Evolutionary conservation across 345 rosid genomes (phyloP).

Genomic region (Noccaea caerulescens): DNA sequence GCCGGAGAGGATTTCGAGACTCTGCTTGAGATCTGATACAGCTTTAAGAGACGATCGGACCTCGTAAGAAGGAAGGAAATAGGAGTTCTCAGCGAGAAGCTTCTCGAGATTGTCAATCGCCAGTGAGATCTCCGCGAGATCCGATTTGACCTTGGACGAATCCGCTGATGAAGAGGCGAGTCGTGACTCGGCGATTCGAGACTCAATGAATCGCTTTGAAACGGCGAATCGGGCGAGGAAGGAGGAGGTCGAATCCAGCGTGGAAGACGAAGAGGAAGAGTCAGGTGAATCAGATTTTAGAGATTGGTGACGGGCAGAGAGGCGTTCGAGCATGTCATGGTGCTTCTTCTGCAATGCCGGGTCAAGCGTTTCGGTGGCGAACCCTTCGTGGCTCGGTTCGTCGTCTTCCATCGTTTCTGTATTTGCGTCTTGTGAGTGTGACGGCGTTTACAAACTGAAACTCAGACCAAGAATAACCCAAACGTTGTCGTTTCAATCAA

Average conservation of each 20-base stretch:
- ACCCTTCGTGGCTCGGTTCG: conserved; percentile 3
- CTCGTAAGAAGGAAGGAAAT: conserved; percentile 76
- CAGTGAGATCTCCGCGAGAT: conserved; percentile 55
- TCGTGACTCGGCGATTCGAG: conserved; percentile 50
- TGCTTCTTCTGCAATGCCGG: conserved; percentile 58
- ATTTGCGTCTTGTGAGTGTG: background rate
- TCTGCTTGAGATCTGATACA: conserved; percentile 66
- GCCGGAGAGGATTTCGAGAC: conserved; percentile 54
- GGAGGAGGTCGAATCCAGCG: conserved; percentile 55
- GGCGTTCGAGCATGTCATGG: conserved; percentile 76
- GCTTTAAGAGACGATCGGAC: conserved; percentile 73
- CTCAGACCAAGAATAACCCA: background rate
- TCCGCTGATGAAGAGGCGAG: conserved; percentile 44
- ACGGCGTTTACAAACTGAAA: conserved; percentile 7
- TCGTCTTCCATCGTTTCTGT: conserved; percentile 34
- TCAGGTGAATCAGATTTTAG: conserved; percentile 52
- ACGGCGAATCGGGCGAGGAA: conserved; percentile 70
- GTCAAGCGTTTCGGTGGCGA: conserved; percentile 34
- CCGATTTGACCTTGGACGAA: conserved; percentile 51
- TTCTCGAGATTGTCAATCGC: conserved; percentile 72
- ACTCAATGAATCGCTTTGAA: conserved; percentile 56
- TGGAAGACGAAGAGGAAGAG: conserved; percentile 44
- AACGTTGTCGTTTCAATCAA: conserved; percentile 9
- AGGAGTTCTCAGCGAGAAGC: conserved; percentile 76
- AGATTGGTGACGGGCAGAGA: conserved; percentile 73